Conservation (phyloP, 2,329 filamentous ascomycete genomes). For the Ascochyta pisi region DNA sequence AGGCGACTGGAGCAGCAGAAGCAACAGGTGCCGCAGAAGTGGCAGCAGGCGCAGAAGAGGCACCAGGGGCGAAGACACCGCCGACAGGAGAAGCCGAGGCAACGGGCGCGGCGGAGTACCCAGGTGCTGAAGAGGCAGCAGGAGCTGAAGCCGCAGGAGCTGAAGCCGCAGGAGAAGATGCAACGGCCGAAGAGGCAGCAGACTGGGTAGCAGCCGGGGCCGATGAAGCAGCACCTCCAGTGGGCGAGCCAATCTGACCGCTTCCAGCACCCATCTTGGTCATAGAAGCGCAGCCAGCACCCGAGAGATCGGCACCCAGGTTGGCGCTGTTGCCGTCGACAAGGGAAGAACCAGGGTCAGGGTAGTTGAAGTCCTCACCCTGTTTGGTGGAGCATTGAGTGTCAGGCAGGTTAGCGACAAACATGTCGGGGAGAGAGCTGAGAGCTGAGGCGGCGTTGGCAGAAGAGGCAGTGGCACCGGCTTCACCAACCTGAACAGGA, state of each 20-base stretch:
- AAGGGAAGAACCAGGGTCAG: conserved; percentile 66
- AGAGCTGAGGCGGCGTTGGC: conserved; percentile 46
- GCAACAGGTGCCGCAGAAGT: not conserved
- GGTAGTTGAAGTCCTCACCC: conserved; percentile 67
- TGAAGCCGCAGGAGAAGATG: conserved; percentile 4
- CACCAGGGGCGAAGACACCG: conserved; percentile 31
- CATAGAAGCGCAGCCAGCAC: conserved; percentile 39
- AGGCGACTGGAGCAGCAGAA: conserved; percentile 3
- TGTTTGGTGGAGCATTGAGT: conserved; percentile 64
- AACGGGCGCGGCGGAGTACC: conserved; percentile 11
- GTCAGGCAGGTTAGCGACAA: conserved; percentile 70
- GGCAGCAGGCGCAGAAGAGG: conserved; percentile 34
- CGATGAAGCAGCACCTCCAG: conserved; percentile 13
- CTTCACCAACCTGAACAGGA: conserved; percentile 68
- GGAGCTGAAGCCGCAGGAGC: conserved; percentile 8
- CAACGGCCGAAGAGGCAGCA: conserved; percentile 7
- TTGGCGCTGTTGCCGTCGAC: conserved; percentile 43
- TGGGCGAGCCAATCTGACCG: conserved; percentile 38
- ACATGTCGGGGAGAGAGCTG: conserved; percentile 73
- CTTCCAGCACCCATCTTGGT: conserved; percentile 42
- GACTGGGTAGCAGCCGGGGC: conserved; percentile 12
- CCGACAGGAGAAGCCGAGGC: conserved; percentile 11
- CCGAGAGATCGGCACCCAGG: conserved; percentile 39
- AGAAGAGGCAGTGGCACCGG: conserved; percentile 46
- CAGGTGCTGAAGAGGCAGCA: conserved; percentile 5